These are phyloP conservation scores for Cenococcum geophilum DNA, from an alignment of 495 filamentous ascomycete species.

Conservation along the genomic window DNA sequence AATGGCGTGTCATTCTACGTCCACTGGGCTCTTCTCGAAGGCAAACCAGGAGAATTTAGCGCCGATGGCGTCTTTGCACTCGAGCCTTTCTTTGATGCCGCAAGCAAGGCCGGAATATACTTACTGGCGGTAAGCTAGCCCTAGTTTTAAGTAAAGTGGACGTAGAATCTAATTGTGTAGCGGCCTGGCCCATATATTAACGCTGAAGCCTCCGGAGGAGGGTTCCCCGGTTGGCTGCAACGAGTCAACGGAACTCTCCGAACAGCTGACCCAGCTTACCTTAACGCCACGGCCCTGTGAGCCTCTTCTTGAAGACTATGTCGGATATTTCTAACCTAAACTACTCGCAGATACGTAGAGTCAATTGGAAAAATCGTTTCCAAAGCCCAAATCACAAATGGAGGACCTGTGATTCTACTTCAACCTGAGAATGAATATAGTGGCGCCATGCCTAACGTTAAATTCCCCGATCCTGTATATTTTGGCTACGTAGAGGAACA, in stretches of 20 bases:
- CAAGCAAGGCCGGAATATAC: conserved; percentile 63
- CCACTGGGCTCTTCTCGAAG: conserved; percentile 76
- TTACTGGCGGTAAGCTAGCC: conserved; percentile 48
- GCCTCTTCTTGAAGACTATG: conserved; percentile 8
- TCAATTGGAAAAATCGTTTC: conserved; percentile 56
- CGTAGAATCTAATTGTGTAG: neutral
- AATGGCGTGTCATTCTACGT: conserved; percentile 71
- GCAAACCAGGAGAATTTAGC: conserved; percentile 59
- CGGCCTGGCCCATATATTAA: conserved; percentile 67
- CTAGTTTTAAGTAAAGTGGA: neutral
- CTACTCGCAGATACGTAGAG: conserved; percentile 31
- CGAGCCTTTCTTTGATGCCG: conserved; percentile 67
- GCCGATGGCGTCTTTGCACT: conserved; percentile 65
- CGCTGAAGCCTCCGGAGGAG: conserved; percentile 58
- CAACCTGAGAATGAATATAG: conserved; percentile 80
- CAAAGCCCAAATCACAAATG: conserved; percentile 70
- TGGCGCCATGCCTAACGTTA: conserved; percentile 34
- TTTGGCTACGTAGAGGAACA: conserved; percentile 66
- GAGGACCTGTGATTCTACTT: conserved; percentile 67
- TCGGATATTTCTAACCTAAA: conserved; percentile 39
- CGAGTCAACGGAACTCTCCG: conserved; percentile 56
- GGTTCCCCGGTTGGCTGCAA: conserved; percentile 62
- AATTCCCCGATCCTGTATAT: conserved; percentile 49
- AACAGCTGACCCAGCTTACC: conserved; percentile 52
- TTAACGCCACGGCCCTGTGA: conserved; percentile 59